Evolutionary conservation across 768 basidiomycete genomes (phyloP).

Genomic region (Pulveroboletus sp.): DNA sequence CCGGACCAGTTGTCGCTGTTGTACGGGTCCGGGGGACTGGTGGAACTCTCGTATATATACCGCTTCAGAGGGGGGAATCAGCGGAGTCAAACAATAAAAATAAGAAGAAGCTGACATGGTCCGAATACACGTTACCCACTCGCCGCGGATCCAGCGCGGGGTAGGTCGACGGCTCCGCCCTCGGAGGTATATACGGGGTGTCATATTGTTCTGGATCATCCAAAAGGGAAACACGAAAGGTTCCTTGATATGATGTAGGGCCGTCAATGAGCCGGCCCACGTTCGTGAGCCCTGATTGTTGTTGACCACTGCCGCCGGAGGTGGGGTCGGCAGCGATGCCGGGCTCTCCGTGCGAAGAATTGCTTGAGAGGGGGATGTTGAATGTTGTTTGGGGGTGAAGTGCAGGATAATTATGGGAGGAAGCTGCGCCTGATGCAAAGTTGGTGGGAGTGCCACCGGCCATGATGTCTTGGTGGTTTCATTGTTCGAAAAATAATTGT

Average conservation of each 20-base stretch:
- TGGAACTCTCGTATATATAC: conserved; percentile 17
- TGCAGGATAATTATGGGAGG: conserved; percentile 14
- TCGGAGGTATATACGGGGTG: conserved; percentile 30
- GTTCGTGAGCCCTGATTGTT: conserved; percentile 9
- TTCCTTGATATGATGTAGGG: conserved; percentile 13
- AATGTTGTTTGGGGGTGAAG: conserved; percentile 2
- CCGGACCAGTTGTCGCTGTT: conserved; percentile 27
- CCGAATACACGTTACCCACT: too few relatives aligned
- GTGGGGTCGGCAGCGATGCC: conserved; percentile 13
- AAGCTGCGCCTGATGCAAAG: conserved; percentile 11
- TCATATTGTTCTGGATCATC: conserved; percentile 22
- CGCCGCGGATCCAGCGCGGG: conserved; percentile 14
- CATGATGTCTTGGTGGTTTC: conserved; percentile 24
- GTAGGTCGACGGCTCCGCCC: conserved; percentile 15
- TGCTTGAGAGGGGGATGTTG: conserved; percentile 12
- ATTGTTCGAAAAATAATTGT: conserved; percentile 28
- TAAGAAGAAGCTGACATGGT: conserved; percentile 11
- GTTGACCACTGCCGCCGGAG: conserved; percentile 13
- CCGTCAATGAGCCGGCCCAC: conserved; percentile 12
- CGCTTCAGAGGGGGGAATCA: conserved; percentile 8
- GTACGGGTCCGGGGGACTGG: conserved; percentile 25
- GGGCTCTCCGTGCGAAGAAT: conserved; percentile 19
- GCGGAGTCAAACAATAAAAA: conserved; percentile 1
- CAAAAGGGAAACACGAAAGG: conserved; percentile 10
- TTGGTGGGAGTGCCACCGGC: conserved; percentile 18